A percentile compares a stretch with the other conserved stretches of the same genome.
These are phyloP conservation scores for Penicillium silybi DNA, from an alignment of 495 filamentous ascomycete genomes.

Conservation along the genomic window DNA sequence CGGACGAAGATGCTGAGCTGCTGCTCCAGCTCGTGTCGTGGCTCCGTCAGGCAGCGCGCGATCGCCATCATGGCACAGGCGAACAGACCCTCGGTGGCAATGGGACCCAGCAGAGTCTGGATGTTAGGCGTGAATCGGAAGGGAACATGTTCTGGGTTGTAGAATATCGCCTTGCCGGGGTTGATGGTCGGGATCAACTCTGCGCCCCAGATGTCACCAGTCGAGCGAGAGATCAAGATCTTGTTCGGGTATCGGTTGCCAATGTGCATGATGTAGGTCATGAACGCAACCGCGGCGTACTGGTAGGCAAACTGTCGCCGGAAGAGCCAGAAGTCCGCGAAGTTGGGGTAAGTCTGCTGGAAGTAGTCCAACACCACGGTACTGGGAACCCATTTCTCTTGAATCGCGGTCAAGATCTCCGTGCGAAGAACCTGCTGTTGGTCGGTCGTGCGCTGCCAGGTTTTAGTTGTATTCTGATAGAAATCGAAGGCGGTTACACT, in stretches of 20 bases:
- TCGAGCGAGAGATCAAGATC: constrained; percentile 81
- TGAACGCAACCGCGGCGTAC: constrained; percentile 92
- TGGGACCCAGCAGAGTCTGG: constrained; percentile 89
- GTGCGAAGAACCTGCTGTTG: constrained; percentile 65
- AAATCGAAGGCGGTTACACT: constrained; percentile 7
- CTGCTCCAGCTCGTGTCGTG: constrained; percentile 83
- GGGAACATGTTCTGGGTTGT: constrained; percentile 88
- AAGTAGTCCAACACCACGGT: constrained; percentile 84
- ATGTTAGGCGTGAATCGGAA: constrained; percentile 97
- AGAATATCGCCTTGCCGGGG: constrained; percentile 76
- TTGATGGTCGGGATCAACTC: constrained; percentile 87
- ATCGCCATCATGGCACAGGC: constrained; percentile 90
- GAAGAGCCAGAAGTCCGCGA: constrained; percentile 96
- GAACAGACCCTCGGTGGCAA: constrained; percentile 94
- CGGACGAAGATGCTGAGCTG: constrained; percentile 90
- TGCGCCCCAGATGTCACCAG: constrained; percentile 93
- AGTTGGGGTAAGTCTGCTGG: constrained; percentile 81
- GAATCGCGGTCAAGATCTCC: constrained; percentile 87
- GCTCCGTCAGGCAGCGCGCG: constrained; percentile 90
- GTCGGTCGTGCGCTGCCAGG: constrained; percentile 56
- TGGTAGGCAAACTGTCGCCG: constrained; percentile 93
- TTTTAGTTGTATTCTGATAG: constrained; percentile 14
- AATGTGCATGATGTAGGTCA: constrained; percentile 98
- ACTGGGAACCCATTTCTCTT: constrained; percentile 82
- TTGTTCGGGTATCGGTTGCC: constrained; percentile 92